Percentiles rank a stretch among this genome's conserved stretches.
Evolutionary conservation across 768 basidiomycete species (phyloP).

Genomic region (Termitomyces sp.): DNA sequence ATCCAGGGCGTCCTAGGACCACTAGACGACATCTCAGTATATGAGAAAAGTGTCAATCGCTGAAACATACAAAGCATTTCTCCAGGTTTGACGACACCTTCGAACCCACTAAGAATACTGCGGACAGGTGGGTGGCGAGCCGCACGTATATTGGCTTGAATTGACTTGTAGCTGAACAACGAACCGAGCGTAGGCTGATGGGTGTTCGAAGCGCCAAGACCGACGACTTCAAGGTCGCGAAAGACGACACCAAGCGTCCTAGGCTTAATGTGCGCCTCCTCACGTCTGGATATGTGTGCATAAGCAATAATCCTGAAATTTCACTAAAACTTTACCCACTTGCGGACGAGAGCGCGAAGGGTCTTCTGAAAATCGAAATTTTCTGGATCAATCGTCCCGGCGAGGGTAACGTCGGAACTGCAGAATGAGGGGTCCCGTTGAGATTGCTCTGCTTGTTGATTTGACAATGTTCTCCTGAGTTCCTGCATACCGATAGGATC

Average conservation of each 20-base stretch:
- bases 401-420: conserved; percentile 17
- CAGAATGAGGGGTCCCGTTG: conserved; percentile 8
- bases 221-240: conserved; percentile 50
- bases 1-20: conserved; percentile 84
- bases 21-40: conserved; percentile 38
- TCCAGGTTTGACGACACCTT: conserved; percentile 62
- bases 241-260: conserved; percentile 52
- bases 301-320: background rate
- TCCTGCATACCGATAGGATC: conserved; percentile 42
- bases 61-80: conserved; percentile 71
- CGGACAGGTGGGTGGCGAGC: conserved; percentile 59
- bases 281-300: conserved; percentile 3
- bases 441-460: conserved; percentile 10
- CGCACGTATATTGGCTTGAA: conserved; percentile 37
- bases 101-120: conserved; percentile 61
- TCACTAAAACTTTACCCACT: conserved; percentile 18
- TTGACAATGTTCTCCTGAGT: conserved; percentile 24
- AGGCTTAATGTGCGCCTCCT: conserved; percentile 17
- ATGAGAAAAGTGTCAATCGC: background rate
- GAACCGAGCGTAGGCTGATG: conserved; percentile 54
- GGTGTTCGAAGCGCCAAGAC: conserved; percentile 40
- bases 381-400: conserved; percentile 23
- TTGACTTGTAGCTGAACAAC: conserved; percentile 42
- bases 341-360: conserved; percentile 23
- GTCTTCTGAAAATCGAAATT: conserved; percentile 31